phyloP scores from a whole-genome alignment of 2,329 filamentous ascomycete genomes.

The Sodiomyces alkalinus region DNA sequence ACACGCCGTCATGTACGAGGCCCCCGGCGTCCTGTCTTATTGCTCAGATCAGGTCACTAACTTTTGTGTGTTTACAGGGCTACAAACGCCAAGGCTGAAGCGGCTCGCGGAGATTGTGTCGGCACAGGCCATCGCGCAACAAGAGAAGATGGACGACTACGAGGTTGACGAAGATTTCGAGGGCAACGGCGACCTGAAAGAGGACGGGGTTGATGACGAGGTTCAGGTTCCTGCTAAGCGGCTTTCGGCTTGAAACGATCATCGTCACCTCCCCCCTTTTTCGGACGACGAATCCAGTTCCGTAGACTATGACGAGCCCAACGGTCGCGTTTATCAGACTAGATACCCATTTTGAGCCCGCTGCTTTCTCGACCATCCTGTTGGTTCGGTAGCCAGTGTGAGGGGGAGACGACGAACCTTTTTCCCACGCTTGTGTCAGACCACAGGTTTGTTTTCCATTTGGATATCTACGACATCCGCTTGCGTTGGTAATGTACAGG shows the following conservation, averaged over 20 bases:
- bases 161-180: constrained; percentile 29
- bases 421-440: no score
- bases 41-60: constrained; percentile 14
- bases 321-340: no score
- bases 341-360: no score
- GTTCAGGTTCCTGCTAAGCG: constrained; percentile 1
- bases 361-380: background rate
- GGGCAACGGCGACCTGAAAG: constrained; percentile 31
- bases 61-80: constrained; percentile 38
- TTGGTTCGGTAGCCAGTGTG: background rate
- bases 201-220: constrained; percentile 31
- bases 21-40: background rate
- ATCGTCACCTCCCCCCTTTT: no score
- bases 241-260: constrained; percentile 1
- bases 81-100: constrained; percentile 91
- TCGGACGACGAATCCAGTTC: no score
- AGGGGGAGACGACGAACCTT: no score
- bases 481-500: no score
- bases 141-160: constrained; percentile 61
- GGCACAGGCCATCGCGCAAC: constrained; percentile 87
- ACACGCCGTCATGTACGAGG: constrained; percentile 83
- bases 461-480: no score
- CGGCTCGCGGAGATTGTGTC: constrained; percentile 96
- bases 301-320: no score
- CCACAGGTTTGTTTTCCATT: no score